phyloP scores from a whole-genome alignment of 352 stramenopile genomes.

The Phytopythium montanum region DNA sequence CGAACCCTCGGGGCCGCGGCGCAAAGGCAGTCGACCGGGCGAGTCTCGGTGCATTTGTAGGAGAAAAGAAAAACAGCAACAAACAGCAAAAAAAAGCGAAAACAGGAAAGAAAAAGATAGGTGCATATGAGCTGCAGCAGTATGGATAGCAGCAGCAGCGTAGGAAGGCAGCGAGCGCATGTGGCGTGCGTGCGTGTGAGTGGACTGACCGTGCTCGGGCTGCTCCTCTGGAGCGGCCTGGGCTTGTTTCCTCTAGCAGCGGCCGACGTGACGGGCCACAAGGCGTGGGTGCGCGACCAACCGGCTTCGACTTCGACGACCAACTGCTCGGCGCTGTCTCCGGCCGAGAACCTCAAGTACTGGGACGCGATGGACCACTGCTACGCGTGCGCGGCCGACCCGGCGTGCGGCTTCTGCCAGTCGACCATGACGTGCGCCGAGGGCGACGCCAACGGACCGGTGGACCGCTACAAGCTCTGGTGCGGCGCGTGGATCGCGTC shows the following conservation, averaged over 20 bases:
- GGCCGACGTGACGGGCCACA: slow-evolving; percentile 14
- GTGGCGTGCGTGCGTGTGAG: slow-evolving; percentile 9
- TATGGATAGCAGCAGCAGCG: neutral
- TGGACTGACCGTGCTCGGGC: slow-evolving; percentile 6
- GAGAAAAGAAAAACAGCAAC: slow-evolving; percentile 5
- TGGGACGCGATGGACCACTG: slow-evolving; percentile 73
- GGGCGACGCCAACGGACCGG: slow-evolving; percentile 55
- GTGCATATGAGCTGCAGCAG: slow-evolving; percentile 6
- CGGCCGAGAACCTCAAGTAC: slow-evolving; percentile 42
- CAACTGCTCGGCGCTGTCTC: slow-evolving; percentile 56
- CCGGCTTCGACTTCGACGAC: slow-evolving; percentile 9
- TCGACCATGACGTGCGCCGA: slow-evolving; percentile 87
- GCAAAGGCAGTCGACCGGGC: neutral
- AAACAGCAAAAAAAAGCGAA: slow-evolving; percentile 9
- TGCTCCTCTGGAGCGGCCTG: slow-evolving; percentile 14
- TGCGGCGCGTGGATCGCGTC: slow-evolving; percentile 66
- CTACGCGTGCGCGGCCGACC: slow-evolving; percentile 51
- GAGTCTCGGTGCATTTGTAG: slow-evolving; percentile 1
- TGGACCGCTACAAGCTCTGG: slow-evolving; percentile 24
- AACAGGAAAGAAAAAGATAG: slow-evolving; percentile 12
- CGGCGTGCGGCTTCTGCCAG: slow-evolving; percentile 87
- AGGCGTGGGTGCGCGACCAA: slow-evolving; percentile 20
- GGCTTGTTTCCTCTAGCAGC: slow-evolving; percentile 18
- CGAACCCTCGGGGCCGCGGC: neutral
- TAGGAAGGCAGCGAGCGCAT: slow-evolving; percentile 9